These are phyloP conservation scores for Wickerhamomyces tratensis DNA, from an alignment of 805 yeast species.

Conservation along the genomic window DNA sequence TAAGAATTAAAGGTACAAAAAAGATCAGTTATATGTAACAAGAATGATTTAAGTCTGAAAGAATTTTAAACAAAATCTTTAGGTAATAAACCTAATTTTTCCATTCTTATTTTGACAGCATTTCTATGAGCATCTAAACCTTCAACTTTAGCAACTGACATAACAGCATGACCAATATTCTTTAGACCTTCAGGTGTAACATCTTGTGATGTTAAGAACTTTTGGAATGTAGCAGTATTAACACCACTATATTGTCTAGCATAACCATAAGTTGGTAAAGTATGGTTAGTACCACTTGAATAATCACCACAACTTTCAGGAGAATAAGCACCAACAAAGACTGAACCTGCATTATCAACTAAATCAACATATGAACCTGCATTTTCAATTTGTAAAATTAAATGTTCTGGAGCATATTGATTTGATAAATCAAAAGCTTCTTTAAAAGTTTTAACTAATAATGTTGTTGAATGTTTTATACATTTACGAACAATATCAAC, in stretches of 20 bases:
- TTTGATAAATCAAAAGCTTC: slow-evolving; percentile 86
- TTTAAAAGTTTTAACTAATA: slow-evolving; percentile 56
- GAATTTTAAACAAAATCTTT: slow-evolving; percentile 17
- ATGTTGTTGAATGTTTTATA: slow-evolving; percentile 82
- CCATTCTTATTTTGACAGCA: slow-evolving; percentile 93
- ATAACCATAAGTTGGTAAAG: slow-evolving; percentile 96
- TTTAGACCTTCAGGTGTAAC: slow-evolving; percentile 78
- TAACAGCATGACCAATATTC: slow-evolving; percentile 92
- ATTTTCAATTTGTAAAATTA: slow-evolving; percentile 80
- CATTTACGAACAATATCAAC: slow-evolving; percentile 89
- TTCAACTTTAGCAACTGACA: slow-evolving; percentile 91
- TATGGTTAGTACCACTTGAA: slow-evolving; percentile 96
- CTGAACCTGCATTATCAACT: slow-evolving; percentile 91
- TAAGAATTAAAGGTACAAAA: too few relatives aligned
- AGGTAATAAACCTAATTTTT: slow-evolving; percentile 53
- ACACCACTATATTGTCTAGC: slow-evolving; percentile 98
- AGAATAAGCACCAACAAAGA: slow-evolving; percentile 91
- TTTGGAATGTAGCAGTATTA: slow-evolving; percentile 91
- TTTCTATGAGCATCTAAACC: slow-evolving; percentile 97
- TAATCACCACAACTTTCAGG: slow-evolving; percentile 99
- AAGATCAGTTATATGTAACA: too few relatives aligned
- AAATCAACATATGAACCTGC: slow-evolving; percentile 63
- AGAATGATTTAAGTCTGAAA: background rate
- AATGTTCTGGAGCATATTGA: slow-evolving; percentile 94
- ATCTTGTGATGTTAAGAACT: slow-evolving; percentile 89